Evolutionary conservation across 176 grass and related monocot genomes (phyloP), one percentile per base, ranked within the genome.

Genomic region (Carex littledalei): DNA sequence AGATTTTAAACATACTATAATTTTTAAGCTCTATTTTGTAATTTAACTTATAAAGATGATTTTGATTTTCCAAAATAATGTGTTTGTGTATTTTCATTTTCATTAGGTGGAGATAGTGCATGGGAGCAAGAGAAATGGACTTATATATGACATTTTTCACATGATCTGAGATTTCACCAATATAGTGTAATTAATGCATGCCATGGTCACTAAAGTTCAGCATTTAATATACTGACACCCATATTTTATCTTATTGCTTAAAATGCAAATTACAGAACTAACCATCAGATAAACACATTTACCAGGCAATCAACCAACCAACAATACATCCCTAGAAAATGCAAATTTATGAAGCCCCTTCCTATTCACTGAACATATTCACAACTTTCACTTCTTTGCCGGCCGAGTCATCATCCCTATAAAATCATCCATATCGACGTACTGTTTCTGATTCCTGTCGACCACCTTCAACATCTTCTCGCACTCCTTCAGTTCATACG

Each of bases 391-490:
- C 58, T 78, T 91, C 84, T 92, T 88, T 63, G 86, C 85, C 8
- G 91, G 75, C 43, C 86, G 86, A 65, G 93, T 95, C 93, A 98
- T 98, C 91, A 98, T 98, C 67, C 8, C 59, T 83, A 92, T 88
- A 84, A 98, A 95, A 56, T 95, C 96, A 32, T 92, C 87, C 93
- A 98, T 92, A 29, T 92, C 90, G 13, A 95, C 86, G 4, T 92
- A 79, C 2, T 90, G 89, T 54, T 95, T 81, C 10, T 63, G 54
- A 56, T 95, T 87, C 82, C 76, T 90, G 77, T 88, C 93, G 0
- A 94, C 18, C 41, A 82, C 10, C 78, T 61, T 92, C 77, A 95
- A 83, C 91, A 94, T 95, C 80, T 3, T 88, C 85, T 39, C 31
- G 77, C 92, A 93, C 0, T 95, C 83, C 13, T 86, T 88, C 61